Percentiles rank a stretch among this genome's conserved stretches.
phyloP scores from a whole-genome alignment of 345 rosid species.

The Boechera divaricarpa region DNA sequence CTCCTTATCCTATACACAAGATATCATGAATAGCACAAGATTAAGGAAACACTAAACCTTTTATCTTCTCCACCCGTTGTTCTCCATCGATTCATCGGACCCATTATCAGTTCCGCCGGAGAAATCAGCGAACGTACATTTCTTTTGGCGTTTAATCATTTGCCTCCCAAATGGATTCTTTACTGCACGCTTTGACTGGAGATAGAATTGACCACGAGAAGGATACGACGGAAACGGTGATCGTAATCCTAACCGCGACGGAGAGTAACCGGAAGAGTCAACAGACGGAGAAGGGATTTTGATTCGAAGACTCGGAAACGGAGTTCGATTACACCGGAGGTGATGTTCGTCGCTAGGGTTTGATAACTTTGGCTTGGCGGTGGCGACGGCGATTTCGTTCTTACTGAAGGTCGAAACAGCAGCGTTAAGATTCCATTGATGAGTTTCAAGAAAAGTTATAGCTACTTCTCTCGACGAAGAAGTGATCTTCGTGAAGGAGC shows the following conservation, averaged over 20 bases:
- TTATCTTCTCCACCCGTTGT: conserved; percentile 70
- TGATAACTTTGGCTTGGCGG: conserved; percentile 14
- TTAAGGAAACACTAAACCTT: conserved; percentile 49
- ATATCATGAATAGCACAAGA: not conserved
- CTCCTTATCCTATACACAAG: not conserved
- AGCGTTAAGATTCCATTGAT: conserved; percentile 70
- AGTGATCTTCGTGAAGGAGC: conserved; percentile 63
- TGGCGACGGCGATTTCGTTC: conserved; percentile 32
- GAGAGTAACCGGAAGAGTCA: conserved; percentile 48
- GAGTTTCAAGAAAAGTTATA: conserved; percentile 69
- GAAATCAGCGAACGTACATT: conserved; percentile 50
- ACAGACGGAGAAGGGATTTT: conserved; percentile 32
- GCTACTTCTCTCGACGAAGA: conserved; percentile 74
- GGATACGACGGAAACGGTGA: conserved; percentile 49
- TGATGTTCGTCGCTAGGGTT: conserved; percentile 23
- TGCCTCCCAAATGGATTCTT: not conserved
- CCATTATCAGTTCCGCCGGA: conserved; percentile 42
- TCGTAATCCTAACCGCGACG: conserved; percentile 48
- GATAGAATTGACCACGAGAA: conserved; percentile 27
- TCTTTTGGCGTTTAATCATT: conserved; percentile 7
- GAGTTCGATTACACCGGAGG: conserved; percentile 22
- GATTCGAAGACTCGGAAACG: not conserved
- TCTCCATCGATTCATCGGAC: conserved; percentile 59
- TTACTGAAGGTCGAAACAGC: conserved; percentile 78
- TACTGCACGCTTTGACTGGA: not conserved